Conservation (phyloP, 169 alveolate species). For the Eimeria necatrix region DNA sequence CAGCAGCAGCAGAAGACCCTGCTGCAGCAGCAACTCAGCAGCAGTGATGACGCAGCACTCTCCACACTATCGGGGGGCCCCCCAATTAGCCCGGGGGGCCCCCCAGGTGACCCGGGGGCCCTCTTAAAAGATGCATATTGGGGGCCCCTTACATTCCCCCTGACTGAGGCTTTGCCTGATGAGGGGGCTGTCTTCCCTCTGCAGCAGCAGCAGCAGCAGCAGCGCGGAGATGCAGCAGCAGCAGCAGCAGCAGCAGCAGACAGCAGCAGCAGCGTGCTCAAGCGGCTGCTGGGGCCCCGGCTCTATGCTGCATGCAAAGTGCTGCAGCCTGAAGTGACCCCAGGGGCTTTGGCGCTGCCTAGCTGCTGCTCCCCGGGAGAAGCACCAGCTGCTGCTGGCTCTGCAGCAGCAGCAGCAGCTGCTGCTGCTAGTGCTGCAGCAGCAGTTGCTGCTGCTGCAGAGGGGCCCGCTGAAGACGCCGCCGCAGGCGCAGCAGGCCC, state of each 20-base stretch:
- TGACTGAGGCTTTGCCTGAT: background rate
- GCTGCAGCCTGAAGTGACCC: constrained; percentile 32
- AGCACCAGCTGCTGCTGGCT: background rate
- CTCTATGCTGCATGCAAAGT: constrained; percentile 21
- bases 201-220: constrained; percentile 62
- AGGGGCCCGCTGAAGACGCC: background rate
- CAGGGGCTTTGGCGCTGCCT: background rate
- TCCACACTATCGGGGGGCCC: background rate
- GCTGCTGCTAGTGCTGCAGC: background rate
- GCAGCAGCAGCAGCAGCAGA: constrained; percentile 37
- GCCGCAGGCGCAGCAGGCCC: background rate
- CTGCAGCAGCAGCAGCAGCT: constrained; percentile 31
- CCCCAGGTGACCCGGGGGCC: background rate
- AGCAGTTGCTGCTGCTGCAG: constrained; percentile 13
- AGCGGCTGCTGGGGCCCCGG: constrained; percentile 40
- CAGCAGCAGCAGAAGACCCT: constrained; percentile 50
- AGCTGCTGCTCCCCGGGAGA: background rate
- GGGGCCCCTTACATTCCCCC: too few relatives aligned
- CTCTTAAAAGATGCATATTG: background rate
- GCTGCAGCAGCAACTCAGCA: constrained; percentile 15
- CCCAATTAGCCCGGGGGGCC: background rate
- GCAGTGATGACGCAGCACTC: background rate
- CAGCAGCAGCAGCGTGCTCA: constrained; percentile 10
- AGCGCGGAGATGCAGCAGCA: constrained; percentile 46
- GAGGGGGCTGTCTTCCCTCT: background rate